phyloP scores from a whole-genome alignment of 1,284 basidiomycete genomes.

The Ustilago curta region DNA sequence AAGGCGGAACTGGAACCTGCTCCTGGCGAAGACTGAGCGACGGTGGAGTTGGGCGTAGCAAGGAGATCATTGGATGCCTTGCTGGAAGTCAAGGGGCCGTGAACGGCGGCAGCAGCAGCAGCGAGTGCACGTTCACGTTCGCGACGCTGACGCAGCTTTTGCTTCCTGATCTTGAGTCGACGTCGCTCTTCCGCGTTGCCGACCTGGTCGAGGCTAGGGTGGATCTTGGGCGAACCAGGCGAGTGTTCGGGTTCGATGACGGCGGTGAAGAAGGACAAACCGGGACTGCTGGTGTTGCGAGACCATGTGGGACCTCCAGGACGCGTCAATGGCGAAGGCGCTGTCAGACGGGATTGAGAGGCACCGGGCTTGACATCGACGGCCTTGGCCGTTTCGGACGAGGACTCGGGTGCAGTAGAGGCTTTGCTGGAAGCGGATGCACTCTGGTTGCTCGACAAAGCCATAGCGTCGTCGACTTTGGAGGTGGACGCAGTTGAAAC shows the following conservation, averaged over 20 bases:
- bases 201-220: conserved; percentile 56
- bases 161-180: conserved; percentile 55
- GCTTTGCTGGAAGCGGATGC: conserved; percentile 5
- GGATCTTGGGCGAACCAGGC: conserved; percentile 33
- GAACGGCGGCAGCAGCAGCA: conserved; percentile 15
- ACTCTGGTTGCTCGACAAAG: conserved; percentile 7
- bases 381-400: conserved; percentile 7
- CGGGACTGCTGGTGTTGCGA: conserved; percentile 50
- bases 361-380: conserved; percentile 16
- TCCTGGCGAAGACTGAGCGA: conserved; percentile 35
- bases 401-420: not conserved
- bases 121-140: conserved; percentile 32
- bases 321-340: conserved; percentile 28
- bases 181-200: conserved; percentile 57
- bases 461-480: conserved; percentile 11
- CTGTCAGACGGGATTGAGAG: conserved; percentile 28
- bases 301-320: conserved; percentile 29
- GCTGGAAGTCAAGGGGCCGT: conserved; percentile 9
- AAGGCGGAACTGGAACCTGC: conserved; percentile 28
- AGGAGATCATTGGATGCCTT: conserved; percentile 25
- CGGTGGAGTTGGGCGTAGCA: conserved; percentile 32
- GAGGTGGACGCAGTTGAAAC: conserved; percentile 7
- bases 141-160: conserved; percentile 40
- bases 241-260: conserved; percentile 42
- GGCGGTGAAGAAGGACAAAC: conserved; percentile 57